Evolutionary conservation across 2,329 filamentous ascomycete species (phyloP), one percentile per base, ranked within the genome.

Genomic region (Hypomyces perniciosus): DNA sequence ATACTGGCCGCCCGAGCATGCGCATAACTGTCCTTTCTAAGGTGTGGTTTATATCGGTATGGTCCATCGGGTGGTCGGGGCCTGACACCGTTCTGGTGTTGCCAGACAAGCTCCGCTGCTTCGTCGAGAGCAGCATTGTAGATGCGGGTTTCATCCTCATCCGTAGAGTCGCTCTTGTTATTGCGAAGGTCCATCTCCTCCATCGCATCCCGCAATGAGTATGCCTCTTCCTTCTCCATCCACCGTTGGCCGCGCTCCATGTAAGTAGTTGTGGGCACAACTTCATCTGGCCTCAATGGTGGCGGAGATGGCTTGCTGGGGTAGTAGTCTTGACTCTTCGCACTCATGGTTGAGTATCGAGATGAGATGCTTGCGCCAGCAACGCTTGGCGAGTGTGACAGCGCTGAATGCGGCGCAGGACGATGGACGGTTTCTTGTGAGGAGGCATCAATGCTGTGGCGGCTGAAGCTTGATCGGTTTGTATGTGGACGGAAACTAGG

Each of bases 141-240:
- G 44, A 91, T 65, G 41, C 79, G 79, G 52, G 85, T 83, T 20
- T 85, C 82, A 2, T 82, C 76, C 29, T 74, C 71, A 13, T 64
- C 60, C 20, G 61, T 57, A n/a, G 56, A 60, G 8, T 56, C 54
- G 6, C 56, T 61, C 41, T 65, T 59, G 20, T 54, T 50, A 37
- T 63, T 59, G 30, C 72, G 73, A 40, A 86, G 56, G 52, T 87
- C 80, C 77, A 90, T 80, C 59, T 88, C 83, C 57, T 89, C 81
- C 75, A 91, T 81, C 8, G 87, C 86, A 54, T 83, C 77, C 13
- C 85, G 79, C 53, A 91, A 68, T 20, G 85, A 85, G 34, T 78
- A 77, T 4, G 81, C 84, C 67, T 91, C 87, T 62, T 90, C 85
- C 65, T 86, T 88, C 65, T 91, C 87, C 80, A 88, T 87, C 84